Percentiles rank a stretch among this genome's conserved stretches.
phyloP scores from a whole-genome alignment of 768 basidiomycete genomes.

The Boletus bicolor region DNA sequence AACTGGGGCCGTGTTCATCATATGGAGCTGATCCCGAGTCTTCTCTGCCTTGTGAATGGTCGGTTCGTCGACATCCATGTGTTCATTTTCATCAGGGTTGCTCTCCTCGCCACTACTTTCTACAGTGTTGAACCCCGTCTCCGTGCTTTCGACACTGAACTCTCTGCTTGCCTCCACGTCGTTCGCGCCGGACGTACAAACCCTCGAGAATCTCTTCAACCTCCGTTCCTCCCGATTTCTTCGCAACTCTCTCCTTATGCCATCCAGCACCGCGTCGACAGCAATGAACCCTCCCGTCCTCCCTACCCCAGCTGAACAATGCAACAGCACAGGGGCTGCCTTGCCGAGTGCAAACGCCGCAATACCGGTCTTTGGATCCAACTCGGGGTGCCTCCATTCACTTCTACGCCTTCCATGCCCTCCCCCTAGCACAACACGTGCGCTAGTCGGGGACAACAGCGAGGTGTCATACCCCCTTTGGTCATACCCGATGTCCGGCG shows the following conservation, averaged over 20 bases:
- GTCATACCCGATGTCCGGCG: conserved; percentile 12
- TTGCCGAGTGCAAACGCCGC: conserved; percentile 47
- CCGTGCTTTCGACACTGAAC: conserved; percentile 6
- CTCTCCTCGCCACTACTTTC: conserved; percentile 3
- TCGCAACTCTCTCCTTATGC: conserved; percentile 57
- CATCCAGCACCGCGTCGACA: conserved; percentile 82
- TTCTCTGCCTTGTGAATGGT: not conserved
- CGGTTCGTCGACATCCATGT: conserved; percentile 29
- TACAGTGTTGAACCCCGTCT: conserved; percentile 2
- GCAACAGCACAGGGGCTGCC: conserved; percentile 64
- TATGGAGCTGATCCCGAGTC: not conserved
- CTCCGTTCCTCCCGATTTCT: conserved; percentile 29
- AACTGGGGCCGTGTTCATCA: conserved; percentile 25
- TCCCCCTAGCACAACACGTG: not conserved
- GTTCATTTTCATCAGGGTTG: conserved; percentile 7
- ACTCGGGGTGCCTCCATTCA: conserved; percentile 34
- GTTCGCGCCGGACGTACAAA: not conserved
- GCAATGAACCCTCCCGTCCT: conserved; percentile 93
- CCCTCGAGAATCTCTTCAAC: conserved; percentile 2
- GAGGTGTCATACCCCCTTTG: conserved; percentile 1
- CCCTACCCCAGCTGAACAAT: conserved; percentile 94
- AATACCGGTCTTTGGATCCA: conserved; percentile 57
- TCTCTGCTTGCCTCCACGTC: conserved; percentile 4
- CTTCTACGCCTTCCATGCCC: conserved; percentile 12
- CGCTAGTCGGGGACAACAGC: conserved; percentile 15